Base-by-base conservation (phyloP, 768 basidiomycete genomes). In the Serendipita indica region DNA sequence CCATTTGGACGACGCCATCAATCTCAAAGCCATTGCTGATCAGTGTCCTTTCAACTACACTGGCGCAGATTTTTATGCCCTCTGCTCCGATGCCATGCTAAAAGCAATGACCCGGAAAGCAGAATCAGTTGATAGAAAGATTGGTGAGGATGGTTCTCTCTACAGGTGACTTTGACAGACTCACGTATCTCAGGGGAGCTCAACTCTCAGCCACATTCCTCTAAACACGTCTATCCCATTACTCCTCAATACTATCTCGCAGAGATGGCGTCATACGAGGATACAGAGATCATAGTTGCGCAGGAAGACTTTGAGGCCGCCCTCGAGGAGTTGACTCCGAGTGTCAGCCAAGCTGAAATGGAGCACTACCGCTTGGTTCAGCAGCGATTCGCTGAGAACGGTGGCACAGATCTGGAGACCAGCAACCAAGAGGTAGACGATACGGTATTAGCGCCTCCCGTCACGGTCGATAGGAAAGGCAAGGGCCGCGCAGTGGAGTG, bases 21-120 rank as follows among this genome's bases (percentile, higher is more conserved):
- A 83, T 64, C 77, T 98, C 4, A 68, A 69, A 18, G 61, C 65
- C 5, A 69, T 99, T 41, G 88, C 86, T 20, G 74, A 81, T 27
- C 71, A 72, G 33, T 98, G 93, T 62, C 84, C 90, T 0, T 89
- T 93, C 74, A 90, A 92, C 67, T 92, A 85, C 67, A 98, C 96
- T 2, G 96, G 96, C 41, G 96, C 96, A 39, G 96, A 99, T 68
- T 92, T 98, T 62, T 98, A 99, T 72, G 96, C 96, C 0, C 73
- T 99, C 6, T 98, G 96, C 69, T 87, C 91, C 3, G 94, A 99
- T 70, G 93, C 96, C 1, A 82, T 99, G 78, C 75, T 99, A 59
- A 87, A 88, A 68, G 90, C 96, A 7, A 94, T 99, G 83, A 83
- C 89, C 20, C 74, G 87, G 34, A 90, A 85, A 63, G 93, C 96